Base-by-base conservation (phyloP, 139 green algal species). In the Chlamydomonas sp. region DNA sequence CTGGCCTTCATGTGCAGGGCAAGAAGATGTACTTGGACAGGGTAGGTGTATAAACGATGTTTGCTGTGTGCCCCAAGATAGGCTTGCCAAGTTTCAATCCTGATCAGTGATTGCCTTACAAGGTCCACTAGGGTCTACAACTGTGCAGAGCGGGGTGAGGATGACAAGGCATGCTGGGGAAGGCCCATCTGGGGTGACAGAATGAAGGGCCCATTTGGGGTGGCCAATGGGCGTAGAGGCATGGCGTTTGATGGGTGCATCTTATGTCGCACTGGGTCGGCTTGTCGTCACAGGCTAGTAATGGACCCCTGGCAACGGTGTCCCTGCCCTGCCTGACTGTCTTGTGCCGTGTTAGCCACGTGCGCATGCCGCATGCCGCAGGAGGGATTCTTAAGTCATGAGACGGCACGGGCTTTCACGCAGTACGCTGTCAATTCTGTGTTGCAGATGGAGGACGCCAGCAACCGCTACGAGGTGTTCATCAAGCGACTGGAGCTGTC, bases 401-500 rank as follows among this genome's bases (percentile, higher is more conserved):
- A 73, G 14, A 73, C 67, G 15, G 14, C 67, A 73, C 67, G 67
- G 14, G 67, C 71, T 17, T 20, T 59, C 71, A 77, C 71, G 14
- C 71, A 77, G 31, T 77, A 6, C 67, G 15, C 9, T 77, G 71
- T n/a, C 71, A 49, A 77, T n/a, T 49, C 61, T 68, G 68, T 31
- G 15, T 63, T 15, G 60, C 80, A 91, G 88, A 91, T 93, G 90
- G 16, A 86, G 4, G 80, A 80, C n/a, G 16, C 77, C 14, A 63
- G 63, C 0, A 49, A 76, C n/a, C 79, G 89, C 60, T 90, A 91
- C 61, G 74, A 92, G 86, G 57, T 95, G 17, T 95, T 93, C 81
- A 93, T 93, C 57, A 93, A 93, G 84, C 90, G 92, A 1, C 67
- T 95, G 61, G 90, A 93, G 89, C 89, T 95, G 80, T 91, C 87